Base-by-base conservation (phyloP, 202 grass and related monocot genomes). In the Musa balbisiana region DNA sequence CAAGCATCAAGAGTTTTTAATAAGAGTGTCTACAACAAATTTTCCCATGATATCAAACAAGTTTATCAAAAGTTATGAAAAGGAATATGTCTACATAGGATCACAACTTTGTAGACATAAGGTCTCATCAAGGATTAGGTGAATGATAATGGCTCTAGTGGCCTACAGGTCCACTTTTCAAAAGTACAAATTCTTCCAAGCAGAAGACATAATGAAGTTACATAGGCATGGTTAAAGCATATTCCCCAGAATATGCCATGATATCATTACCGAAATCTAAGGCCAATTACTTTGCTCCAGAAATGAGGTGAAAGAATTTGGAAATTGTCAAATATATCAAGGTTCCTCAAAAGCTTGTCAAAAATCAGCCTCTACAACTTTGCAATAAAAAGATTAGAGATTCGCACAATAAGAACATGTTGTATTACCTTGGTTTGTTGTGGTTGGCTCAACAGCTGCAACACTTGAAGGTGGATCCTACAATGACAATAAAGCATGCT, bases 401-500 rank as follows among this genome's bases (percentile, higher is more conserved):
- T 52, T 51, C 1, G 11, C 0, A 16, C 19, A 51, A 2, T 9
- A 70, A 2, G 1, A 70, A 70, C 17, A 21, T 51, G 67, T 11
- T 56, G 27, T 74, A 24, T 87, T 80, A 91, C 88, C 75, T 14
- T 83, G 82, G 43, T 67, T 77, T 80, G 73, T 23, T 65, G 71
- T 73, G n/a, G 82, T 29, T 67, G 84, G 65, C 68, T 80, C 71
- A 65, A 74, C 13, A 79, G 65, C 20, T 4, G 76, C 62, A 53
- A 54, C 52, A 72, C 73, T 83, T 53, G 85, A 74, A 69, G 86
- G 80, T 69, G 88, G 88, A 79, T 99, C 95, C 95, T 99, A 82
- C 64, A 64, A 76, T 53, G 49, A 77, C 16, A 67, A 3, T 50
- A 60, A 21, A 12, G 55, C 56, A 50, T 51, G 43, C 43, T 53